phyloP scores from a whole-genome alignment of 2,329 filamentous ascomycete genomes.

The Penicillium sp. region DNA sequence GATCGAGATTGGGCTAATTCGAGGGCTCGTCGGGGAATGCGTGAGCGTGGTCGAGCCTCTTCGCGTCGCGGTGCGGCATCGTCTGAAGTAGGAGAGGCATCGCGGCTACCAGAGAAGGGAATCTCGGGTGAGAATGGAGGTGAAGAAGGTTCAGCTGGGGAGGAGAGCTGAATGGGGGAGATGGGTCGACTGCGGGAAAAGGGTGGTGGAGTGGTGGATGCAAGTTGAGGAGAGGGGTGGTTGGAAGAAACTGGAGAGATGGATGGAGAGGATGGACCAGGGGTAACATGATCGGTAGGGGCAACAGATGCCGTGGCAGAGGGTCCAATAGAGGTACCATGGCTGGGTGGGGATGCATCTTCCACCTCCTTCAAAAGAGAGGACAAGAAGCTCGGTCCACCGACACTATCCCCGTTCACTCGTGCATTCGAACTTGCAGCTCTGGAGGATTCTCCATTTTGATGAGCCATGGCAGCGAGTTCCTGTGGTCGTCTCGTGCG shows the following conservation, averaged over 20 bases:
- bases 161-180: constrained; percentile 37
- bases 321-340: constrained; percentile 31
- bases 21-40: constrained; percentile 26
- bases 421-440: constrained; percentile 33
- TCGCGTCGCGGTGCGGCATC: constrained; percentile 9
- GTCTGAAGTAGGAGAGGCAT: neutral
- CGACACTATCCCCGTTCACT: constrained; percentile 40
- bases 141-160: constrained; percentile 32
- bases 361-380: constrained; percentile 89
- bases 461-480: constrained; percentile 47
- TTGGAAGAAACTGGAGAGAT: constrained; percentile 43
- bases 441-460: constrained; percentile 42
- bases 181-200: constrained; percentile 34
- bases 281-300: constrained; percentile 37
- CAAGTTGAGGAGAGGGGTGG: constrained; percentile 40
- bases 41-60: constrained; percentile 19
- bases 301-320: constrained; percentile 38
- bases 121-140: constrained; percentile 68
- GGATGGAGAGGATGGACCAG: constrained; percentile 44
- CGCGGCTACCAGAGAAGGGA: constrained; percentile 61
- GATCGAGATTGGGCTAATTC: constrained; percentile 41
- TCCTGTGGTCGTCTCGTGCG: constrained; percentile 70
- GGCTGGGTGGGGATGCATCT: constrained; percentile 41
- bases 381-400: constrained; percentile 77
- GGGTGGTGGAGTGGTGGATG: constrained; percentile 42